These are phyloP conservation scores for Moricandia arvensis DNA, from an alignment of 345 rosid genomes.

Conservation along the genomic window DNA sequence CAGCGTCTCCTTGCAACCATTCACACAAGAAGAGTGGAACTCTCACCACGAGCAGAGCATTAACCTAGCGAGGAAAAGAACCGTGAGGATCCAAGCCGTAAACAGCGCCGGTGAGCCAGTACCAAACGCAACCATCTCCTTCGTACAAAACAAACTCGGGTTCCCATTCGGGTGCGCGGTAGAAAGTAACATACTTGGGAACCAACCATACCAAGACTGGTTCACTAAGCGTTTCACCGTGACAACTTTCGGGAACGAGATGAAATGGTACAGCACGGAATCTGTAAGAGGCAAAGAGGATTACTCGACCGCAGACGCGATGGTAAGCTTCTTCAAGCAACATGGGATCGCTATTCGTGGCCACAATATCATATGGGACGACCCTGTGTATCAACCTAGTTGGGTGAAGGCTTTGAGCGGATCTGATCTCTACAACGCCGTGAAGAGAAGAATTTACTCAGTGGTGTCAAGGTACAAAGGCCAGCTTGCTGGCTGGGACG, in stretches of 20 bases:
- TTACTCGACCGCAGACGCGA: conserved; percentile 55
- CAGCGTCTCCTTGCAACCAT: conserved; percentile 78
- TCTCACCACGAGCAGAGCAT: conserved; percentile 62
- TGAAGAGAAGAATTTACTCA: conserved; percentile 40
- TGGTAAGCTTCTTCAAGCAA: conserved; percentile 49
- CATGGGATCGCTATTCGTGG: conserved; percentile 56
- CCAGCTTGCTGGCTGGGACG: conserved; percentile 65
- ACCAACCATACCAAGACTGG: conserved; percentile 61
- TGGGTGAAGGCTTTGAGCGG: conserved; percentile 54
- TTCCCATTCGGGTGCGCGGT: conserved; percentile 71
- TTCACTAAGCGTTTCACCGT: conserved; percentile 64
- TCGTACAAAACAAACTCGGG: conserved; percentile 37
- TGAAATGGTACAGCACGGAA: conserved; percentile 86
- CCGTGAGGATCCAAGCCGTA: conserved; percentile 48
- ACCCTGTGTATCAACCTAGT: conserved; percentile 44
- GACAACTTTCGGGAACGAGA: conserved; percentile 62
- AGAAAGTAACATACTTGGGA: conserved; percentile 60
- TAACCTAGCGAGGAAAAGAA: conserved; percentile 44
- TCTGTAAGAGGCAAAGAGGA: conserved; percentile 42
- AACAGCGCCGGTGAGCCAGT: conserved; percentile 49
- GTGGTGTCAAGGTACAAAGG: conserved; percentile 59
- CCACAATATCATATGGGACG: conserved; percentile 71
- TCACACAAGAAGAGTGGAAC: conserved; percentile 61
- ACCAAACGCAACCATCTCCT: conserved; percentile 47
- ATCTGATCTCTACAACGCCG: conserved; percentile 34